phyloP scores from a whole-genome alignment of 2,329 filamentous ascomycete species.

The Thelonectria discophora region DNA sequence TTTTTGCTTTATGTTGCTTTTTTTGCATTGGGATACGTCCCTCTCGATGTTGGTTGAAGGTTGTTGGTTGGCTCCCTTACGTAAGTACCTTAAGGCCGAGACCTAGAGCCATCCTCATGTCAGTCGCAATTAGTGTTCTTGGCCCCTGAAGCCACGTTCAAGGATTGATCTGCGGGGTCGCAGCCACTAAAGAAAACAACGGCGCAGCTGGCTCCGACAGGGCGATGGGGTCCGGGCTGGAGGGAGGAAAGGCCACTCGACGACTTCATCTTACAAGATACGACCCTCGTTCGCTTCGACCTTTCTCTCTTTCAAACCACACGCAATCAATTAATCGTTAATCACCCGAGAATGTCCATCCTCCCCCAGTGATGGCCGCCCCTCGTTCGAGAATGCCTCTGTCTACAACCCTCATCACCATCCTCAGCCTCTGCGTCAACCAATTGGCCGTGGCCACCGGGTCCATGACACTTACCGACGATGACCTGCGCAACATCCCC shows the following conservation, averaged over 20 bases:
- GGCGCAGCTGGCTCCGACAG: neutral
- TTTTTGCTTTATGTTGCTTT: no score
- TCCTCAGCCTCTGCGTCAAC: conserved; percentile 32
- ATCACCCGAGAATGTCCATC: conserved; percentile 12
- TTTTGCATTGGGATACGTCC: no score
- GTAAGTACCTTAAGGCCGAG: neutral
- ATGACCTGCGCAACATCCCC: conserved; percentile 75
- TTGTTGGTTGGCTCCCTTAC: no score
- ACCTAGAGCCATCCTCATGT: neutral
- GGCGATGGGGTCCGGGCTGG: no score
- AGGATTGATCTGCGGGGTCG: neutral
- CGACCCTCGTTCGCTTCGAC: neutral
- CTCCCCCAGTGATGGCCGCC: conserved; percentile 18
- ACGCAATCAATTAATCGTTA: neutral
- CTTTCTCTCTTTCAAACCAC: neutral
- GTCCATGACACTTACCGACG: conserved; percentile 73
- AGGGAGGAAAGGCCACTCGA: neutral
- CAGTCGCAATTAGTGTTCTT: neutral
- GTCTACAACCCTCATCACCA: conserved; percentile 31
- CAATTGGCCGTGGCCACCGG: conserved; percentile 44
- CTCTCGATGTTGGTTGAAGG: no score
- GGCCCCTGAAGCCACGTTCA: neutral
- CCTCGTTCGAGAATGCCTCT: conserved; percentile 31
- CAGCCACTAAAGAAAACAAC: neutral
- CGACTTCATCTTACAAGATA: neutral